These are phyloP conservation scores for Tephrocybe sp. DNA, from an alignment of 768 basidiomycete species.

Conservation along the genomic window DNA sequence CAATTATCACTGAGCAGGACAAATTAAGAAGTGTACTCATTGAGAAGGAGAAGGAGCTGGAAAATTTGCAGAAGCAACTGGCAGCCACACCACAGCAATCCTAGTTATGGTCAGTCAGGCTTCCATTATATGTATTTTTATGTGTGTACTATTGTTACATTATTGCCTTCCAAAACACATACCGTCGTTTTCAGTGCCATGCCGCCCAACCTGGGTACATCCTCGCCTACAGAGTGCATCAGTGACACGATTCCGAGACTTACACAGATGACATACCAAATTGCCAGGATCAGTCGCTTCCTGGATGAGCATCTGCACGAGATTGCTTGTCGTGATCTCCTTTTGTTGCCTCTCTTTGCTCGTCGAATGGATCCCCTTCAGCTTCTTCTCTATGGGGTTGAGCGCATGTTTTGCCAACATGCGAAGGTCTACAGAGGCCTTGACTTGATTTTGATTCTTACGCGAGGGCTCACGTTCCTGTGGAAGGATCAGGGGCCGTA, in stretches of 20 bases:
- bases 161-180: not conserved
- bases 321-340: slow-evolving; percentile 72
- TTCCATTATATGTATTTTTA: slow-evolving; percentile 6
- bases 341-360: slow-evolving; percentile 51
- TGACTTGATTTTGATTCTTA: slow-evolving; percentile 47
- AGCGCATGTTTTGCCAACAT: slow-evolving; percentile 74
- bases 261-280: slow-evolving; percentile 38
- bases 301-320: slow-evolving; percentile 89
- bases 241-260: slow-evolving; percentile 10
- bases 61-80: slow-evolving; percentile 61
- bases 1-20: slow-evolving; percentile 74
- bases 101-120: not conserved
- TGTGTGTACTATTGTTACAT: slow-evolving; percentile 11
- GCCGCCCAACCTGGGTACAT: slow-evolving; percentile 93
- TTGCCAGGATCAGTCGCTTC: slow-evolving; percentile 77
- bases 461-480: slow-evolving; percentile 44
- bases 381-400: slow-evolving; percentile 78
- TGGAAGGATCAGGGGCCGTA: not conserved
- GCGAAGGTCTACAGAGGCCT: slow-evolving; percentile 53
- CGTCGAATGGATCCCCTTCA: slow-evolving; percentile 66
- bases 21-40: slow-evolving; percentile 63
- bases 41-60: slow-evolving; percentile 82
- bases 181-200: slow-evolving; percentile 68
- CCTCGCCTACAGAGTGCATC: slow-evolving; percentile 49
- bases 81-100: slow-evolving; percentile 19